Percentiles rank a stretch among this genome's conserved stretches.
Conservation (phyloP, 495 filamentous ascomycete genomes). For the Hyaloscypha finlandica region DNA sequence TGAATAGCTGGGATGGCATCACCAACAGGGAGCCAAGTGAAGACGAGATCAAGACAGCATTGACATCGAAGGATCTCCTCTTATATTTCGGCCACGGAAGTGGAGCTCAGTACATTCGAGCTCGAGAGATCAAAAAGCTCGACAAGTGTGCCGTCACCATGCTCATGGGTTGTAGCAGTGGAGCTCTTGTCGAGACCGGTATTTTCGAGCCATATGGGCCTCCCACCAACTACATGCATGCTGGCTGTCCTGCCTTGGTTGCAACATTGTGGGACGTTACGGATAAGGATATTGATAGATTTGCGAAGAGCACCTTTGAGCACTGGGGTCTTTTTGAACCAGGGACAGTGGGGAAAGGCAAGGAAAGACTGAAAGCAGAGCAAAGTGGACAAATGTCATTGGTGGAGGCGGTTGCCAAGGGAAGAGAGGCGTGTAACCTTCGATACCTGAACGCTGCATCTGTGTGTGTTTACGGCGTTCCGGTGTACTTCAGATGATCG, state of each 20-base stretch:
- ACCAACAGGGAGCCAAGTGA: slow-evolving; percentile 70
- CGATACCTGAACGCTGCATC: slow-evolving; percentile 91
- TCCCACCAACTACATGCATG: slow-evolving; percentile 86
- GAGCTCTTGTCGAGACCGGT: slow-evolving; percentile 73
- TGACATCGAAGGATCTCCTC: slow-evolving; percentile 65
- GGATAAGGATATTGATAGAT: slow-evolving; percentile 93
- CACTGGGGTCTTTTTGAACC: slow-evolving; percentile 75
- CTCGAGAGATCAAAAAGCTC: slow-evolving; percentile 73
- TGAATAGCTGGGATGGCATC: slow-evolving; percentile 66
- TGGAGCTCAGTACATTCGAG: slow-evolving; percentile 90
- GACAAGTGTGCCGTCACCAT: slow-evolving; percentile 77
- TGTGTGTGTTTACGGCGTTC: slow-evolving; percentile 91
- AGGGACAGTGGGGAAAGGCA: slow-evolving; percentile 32
- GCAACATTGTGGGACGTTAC: slow-evolving; percentile 98
- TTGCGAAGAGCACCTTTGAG: slow-evolving; percentile 73
- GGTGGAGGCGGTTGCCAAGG: slow-evolving; percentile 76
- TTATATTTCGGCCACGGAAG: slow-evolving; percentile 96
- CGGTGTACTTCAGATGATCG: slow-evolving; percentile 71
- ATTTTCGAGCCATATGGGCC: slow-evolving; percentile 89
- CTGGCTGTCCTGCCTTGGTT: slow-evolving; percentile 78
- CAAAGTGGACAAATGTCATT: slow-evolving; percentile 43
- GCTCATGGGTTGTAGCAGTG: slow-evolving; percentile 91
- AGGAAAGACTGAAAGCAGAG: slow-evolving; percentile 25
- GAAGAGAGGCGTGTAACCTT: slow-evolving; percentile 75
- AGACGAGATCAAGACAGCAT: slow-evolving; percentile 65